phyloP scores from a whole-genome alignment of 805 yeast species.

The Myxozyma neglecta region DNA sequence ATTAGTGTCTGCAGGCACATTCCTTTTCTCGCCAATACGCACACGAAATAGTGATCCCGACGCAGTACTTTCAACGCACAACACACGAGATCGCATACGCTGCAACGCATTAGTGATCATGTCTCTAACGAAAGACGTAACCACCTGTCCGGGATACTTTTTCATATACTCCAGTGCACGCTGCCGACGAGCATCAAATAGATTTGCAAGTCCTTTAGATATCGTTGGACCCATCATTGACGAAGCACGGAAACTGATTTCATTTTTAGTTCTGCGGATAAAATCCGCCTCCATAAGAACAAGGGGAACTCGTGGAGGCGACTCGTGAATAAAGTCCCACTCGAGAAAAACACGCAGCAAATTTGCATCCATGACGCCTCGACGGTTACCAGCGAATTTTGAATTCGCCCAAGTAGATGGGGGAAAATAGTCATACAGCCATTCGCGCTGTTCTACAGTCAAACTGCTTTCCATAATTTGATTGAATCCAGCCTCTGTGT shows the following conservation, averaged over 20 bases:
- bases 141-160: not conserved
- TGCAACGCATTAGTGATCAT: not conserved
- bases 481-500: constrained; percentile 9
- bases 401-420: constrained; percentile 20
- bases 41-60: constrained; percentile 3
- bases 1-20: not conserved
- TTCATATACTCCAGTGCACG: constrained; percentile 1
- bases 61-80: not conserved
- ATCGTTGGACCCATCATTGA: constrained; percentile 1
- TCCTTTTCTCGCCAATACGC: not conserved
- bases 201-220: not conserved
- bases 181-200: constrained; percentile 1
- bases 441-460: constrained; percentile 6
- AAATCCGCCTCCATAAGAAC: not conserved
- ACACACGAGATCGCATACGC: not conserved
- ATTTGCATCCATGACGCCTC: constrained; percentile 15
- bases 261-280: not conserved
- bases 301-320: not conserved
- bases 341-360: constrained; percentile 8
- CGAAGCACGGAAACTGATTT: not conserved
- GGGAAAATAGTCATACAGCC: constrained; percentile 9
- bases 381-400: constrained; percentile 12
- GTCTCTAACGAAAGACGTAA: not conserved
- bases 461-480: not conserved
- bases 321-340: constrained; percentile 4